Evolutionary conservation across 2,329 filamentous ascomycete species (phyloP).

Genomic region (Ophiocordyceps camponoti-rufipedis): DNA sequence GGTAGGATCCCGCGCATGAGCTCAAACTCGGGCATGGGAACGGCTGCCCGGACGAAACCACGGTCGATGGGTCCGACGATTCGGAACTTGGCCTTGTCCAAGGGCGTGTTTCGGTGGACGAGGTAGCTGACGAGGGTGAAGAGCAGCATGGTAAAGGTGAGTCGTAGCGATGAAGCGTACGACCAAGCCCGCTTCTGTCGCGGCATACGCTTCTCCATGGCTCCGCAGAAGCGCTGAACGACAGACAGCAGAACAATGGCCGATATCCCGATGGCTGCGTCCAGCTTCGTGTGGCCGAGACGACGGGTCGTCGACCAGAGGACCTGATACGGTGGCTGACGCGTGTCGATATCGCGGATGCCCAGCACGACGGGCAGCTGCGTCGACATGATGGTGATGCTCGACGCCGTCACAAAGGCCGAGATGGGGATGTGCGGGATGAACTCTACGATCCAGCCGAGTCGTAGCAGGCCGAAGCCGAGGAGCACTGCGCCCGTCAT

Average conservation of each 20-base stretch:
- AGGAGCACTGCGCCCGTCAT: slow-evolving; percentile 25
- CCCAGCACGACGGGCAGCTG: slow-evolving; percentile 26
- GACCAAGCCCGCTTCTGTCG: slow-evolving; percentile 46
- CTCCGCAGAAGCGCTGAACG: slow-evolving; percentile 41
- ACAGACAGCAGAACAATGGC: slow-evolving; percentile 48
- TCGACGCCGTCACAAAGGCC: slow-evolving; percentile 31
- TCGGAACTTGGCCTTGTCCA: slow-evolving; percentile 34
- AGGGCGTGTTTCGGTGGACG: slow-evolving; percentile 34
- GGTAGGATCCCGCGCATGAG: slow-evolving; percentile 39
- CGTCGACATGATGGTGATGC: slow-evolving; percentile 29
- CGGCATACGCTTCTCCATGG: slow-evolving; percentile 42
- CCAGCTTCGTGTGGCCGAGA: slow-evolving; percentile 29
- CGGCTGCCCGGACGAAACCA: slow-evolving; percentile 46
- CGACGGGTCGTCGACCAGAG: slow-evolving; percentile 15
- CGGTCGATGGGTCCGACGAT: slow-evolving; percentile 48
- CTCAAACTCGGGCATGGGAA: slow-evolving; percentile 34
- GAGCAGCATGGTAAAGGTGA: slow-evolving; percentile 57
- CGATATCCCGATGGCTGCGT: slow-evolving; percentile 56
- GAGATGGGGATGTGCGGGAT: slow-evolving; percentile 31
- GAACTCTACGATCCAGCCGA: slow-evolving; percentile 32
- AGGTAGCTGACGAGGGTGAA: slow-evolving; percentile 59
- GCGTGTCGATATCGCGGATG: slow-evolving; percentile 23
- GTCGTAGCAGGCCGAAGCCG: slow-evolving; percentile 24
- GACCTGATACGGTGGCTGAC: slow-evolving; percentile 24
- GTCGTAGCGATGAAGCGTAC: slow-evolving; percentile 55